phyloP scores from a whole-genome alignment of 495 filamentous ascomycete species.

The Aspergillus panamensis region DNA sequence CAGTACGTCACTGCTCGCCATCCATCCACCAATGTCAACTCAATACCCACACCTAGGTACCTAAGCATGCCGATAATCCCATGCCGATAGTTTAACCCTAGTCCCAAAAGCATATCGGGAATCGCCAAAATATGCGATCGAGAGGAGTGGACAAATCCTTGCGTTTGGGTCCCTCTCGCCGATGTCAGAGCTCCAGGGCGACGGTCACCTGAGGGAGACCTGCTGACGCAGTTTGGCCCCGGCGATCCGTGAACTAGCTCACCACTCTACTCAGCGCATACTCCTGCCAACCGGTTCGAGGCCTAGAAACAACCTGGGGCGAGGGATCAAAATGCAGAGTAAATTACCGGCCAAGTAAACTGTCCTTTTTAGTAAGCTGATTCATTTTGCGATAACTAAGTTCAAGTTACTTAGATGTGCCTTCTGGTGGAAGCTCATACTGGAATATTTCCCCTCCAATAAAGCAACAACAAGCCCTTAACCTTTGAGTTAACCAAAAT shows the following conservation, averaged over 20 bases:
- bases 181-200: not conserved
- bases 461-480: too few relatives aligned
- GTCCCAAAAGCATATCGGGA: not conserved
- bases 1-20: not conserved
- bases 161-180: not conserved
- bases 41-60: too few relatives aligned
- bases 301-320: constrained; percentile 1
- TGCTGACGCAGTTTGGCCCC: constrained; percentile 13
- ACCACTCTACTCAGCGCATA: not conserved
- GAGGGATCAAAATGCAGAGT: constrained; percentile 6
- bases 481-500: too few relatives aligned
- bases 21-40: not conserved
- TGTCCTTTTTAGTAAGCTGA: not conserved
- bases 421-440: too few relatives aligned
- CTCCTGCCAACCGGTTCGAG: constrained; percentile 8
- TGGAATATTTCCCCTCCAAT: too few relatives aligned
- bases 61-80: not conserved
- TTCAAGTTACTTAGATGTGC: too few relatives aligned
- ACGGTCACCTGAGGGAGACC: constrained; percentile 18
- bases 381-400: too few relatives aligned
- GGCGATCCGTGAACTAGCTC: constrained; percentile 11
- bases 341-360: not conserved
- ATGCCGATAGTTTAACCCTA: not conserved
- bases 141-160: not conserved
- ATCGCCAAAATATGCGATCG: not conserved